Evolutionary conservation across 306 rosid genomes (phyloP).

Genomic region (Begonia masoniana): DNA sequence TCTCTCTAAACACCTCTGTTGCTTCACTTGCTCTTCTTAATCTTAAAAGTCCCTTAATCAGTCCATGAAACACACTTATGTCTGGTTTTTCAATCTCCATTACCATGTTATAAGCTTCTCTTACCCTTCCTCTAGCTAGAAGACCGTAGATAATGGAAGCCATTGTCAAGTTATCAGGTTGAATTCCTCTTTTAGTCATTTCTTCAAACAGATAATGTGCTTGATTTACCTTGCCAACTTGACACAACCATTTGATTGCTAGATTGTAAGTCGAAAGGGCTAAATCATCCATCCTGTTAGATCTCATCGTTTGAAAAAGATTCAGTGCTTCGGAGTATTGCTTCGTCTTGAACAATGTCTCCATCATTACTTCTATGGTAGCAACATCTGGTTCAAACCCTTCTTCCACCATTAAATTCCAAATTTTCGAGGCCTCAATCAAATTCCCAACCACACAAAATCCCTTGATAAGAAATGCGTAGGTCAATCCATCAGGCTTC

Average conservation of each 20-base stretch:
- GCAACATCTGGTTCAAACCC: slow-evolving; percentile 44
- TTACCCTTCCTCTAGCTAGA: slow-evolving; percentile 33
- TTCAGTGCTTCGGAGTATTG: slow-evolving; percentile 42
- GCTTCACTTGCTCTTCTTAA: slow-evolving; percentile 59
- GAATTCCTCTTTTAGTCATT: slow-evolving; percentile 50
- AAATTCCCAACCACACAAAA: slow-evolving; percentile 60
- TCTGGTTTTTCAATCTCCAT: slow-evolving; percentile 21
- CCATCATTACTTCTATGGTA: slow-evolving; percentile 59
- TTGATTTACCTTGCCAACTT: slow-evolving; percentile 31
- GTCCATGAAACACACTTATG: slow-evolving; percentile 46
- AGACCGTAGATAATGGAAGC: slow-evolving; percentile 51
- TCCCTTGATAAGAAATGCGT: slow-evolving; percentile 38
- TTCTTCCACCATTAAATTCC: slow-evolving; percentile 80
- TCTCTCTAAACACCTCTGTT: slow-evolving; percentile 66
- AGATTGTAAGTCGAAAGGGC: slow-evolving; percentile 45
- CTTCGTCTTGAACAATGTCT: slow-evolving; percentile 44
- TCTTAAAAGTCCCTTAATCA: slow-evolving; percentile 67
- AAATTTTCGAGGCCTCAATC: slow-evolving; percentile 59
- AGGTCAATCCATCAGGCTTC: slow-evolving; percentile 35
- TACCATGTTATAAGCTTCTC: slow-evolving; percentile 32
- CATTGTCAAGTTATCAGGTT: slow-evolving; percentile 28
- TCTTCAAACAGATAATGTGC: slow-evolving; percentile 48
- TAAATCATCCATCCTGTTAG: slow-evolving; percentile 42
- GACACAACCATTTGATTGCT: slow-evolving; percentile 57
- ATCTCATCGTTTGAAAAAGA: slow-evolving; percentile 52